Evolutionary conservation across 768 basidiomycete genomes (phyloP).

Genomic region (Candolleomyces aberdarensis): DNA sequence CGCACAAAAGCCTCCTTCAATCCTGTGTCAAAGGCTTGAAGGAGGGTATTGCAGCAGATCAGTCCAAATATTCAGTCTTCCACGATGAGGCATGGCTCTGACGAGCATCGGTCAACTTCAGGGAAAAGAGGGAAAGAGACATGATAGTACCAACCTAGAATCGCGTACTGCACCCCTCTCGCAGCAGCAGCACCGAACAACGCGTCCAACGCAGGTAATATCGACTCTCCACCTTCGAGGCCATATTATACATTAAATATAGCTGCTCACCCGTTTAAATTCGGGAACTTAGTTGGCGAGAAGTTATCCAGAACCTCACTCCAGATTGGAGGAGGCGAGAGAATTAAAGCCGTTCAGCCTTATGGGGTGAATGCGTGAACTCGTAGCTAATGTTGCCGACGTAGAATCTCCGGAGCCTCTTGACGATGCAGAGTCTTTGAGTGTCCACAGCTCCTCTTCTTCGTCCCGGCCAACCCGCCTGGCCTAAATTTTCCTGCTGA

Average conservation of each 20-base stretch:
- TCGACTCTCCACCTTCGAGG: conserved; percentile 89
- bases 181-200: conserved; percentile 68
- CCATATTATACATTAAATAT: conserved; percentile 53
- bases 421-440: conserved; percentile 68
- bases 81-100: conserved; percentile 81
- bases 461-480: conserved; percentile 35
- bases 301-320: conserved; percentile 87
- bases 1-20: conserved; percentile 75
- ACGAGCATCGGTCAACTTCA: not conserved
- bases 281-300: conserved; percentile 85
- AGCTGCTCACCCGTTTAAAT: conserved; percentile 63
- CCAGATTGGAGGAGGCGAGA: conserved; percentile 77
- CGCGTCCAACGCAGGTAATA: conserved; percentile 83
- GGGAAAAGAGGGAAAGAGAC: not conserved
- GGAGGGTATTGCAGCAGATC: conserved; percentile 69
- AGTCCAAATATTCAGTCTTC: conserved; percentile 81
- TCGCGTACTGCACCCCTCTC: conserved; percentile 67
- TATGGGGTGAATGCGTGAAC: conserved; percentile 86
- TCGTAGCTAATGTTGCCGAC: conserved; percentile 88
- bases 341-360: conserved; percentile 87
- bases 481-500: conserved; percentile 83
- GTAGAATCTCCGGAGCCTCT: conserved; percentile 71
- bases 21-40: conserved; percentile 79
- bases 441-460: conserved; percentile 52
- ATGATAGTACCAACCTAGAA: conserved; percentile 41